Conservation (phyloP, 2,329 filamentous ascomycete genomes). For the Fusarium mundagurra region DNA sequence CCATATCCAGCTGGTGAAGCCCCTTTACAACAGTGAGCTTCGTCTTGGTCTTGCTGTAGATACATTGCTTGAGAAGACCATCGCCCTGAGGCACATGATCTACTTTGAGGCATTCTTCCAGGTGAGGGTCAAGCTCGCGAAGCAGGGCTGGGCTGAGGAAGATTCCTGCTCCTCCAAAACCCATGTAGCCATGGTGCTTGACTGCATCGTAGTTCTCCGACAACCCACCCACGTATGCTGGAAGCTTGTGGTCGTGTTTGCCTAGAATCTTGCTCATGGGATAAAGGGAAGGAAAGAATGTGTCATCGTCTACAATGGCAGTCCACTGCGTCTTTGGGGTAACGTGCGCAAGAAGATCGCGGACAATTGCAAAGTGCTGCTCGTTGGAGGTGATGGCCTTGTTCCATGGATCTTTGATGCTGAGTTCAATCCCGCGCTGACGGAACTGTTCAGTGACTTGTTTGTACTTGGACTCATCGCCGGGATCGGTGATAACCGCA, state of each 20-base stretch:
- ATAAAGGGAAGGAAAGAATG: conserved; percentile 67
- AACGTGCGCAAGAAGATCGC: conserved; percentile 57
- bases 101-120: conserved; percentile 57
- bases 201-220: conserved; percentile 66
- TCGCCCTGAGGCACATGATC: conserved; percentile 56
- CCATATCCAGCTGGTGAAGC: conserved; percentile 67
- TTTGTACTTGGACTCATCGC: conserved; percentile 43
- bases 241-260: conserved; percentile 58
- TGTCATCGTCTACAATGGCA: conserved; percentile 70
- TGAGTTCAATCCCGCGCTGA: conserved; percentile 47
- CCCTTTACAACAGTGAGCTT: conserved; percentile 65
- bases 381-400: conserved; percentile 56
- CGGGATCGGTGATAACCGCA: conserved; percentile 59
- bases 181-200: conserved; percentile 65
- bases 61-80: conserved; percentile 65
- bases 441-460: conserved; percentile 42
- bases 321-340: conserved; percentile 62
- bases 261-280: conserved; percentile 59
- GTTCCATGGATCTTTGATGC: conserved; percentile 48
- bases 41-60: conserved; percentile 63
- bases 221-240: conserved; percentile 65
- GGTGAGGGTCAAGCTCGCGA: conserved; percentile 56
- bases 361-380: conserved; percentile 66
- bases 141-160: conserved; percentile 66
- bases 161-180: conserved; percentile 68